Evolutionary conservation across 495 filamentous ascomycete genomes (phyloP).

Genomic region (Cenococcum geophilum): DNA sequence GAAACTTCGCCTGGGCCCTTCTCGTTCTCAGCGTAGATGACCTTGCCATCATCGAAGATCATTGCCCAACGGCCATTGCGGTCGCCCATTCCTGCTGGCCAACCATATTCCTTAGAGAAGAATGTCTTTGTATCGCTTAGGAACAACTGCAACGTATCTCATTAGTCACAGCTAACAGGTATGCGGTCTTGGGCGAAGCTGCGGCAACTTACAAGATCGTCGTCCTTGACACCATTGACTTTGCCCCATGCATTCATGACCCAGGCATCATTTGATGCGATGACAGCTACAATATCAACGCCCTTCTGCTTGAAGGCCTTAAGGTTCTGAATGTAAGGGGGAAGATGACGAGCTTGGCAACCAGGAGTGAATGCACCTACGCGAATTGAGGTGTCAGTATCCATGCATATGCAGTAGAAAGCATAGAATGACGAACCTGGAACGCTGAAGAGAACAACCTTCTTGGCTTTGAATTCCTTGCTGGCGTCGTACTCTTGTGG

Average conservation of each 20-base stretch:
- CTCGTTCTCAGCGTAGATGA: conserved; percentile 73
- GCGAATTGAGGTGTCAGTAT: conserved; percentile 24
- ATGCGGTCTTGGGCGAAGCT: background rate
- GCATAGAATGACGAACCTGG: conserved; percentile 49
- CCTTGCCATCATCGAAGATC: conserved; percentile 78
- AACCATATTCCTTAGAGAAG: conserved; percentile 79
- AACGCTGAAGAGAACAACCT: conserved; percentile 83
- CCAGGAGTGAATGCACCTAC: conserved; percentile 88
- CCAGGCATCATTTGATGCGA: conserved; percentile 84
- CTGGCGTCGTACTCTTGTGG: conserved; percentile 75
- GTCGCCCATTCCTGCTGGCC: conserved; percentile 62
- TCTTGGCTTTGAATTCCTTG: conserved; percentile 82
- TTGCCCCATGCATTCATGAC: conserved; percentile 97
- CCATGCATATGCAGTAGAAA: background rate
- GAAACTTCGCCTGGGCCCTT: conserved; percentile 63
- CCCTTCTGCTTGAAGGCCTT: conserved; percentile 71
- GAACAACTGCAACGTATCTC: conserved; percentile 57
- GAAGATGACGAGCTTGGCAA: conserved; percentile 81
- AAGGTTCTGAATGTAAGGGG: conserved; percentile 73
- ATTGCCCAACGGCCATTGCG: conserved; percentile 78
- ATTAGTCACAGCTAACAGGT: background rate
- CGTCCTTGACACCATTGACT: conserved; percentile 75
- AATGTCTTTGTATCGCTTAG: conserved; percentile 67
- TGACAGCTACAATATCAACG: conserved; percentile 77
- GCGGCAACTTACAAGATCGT: conserved; percentile 61